Evolutionary conservation across 1,284 basidiomycete genomes (phyloP), one percentile per base, ranked within the genome.

Genomic region (Trametes polyzona): DNA sequence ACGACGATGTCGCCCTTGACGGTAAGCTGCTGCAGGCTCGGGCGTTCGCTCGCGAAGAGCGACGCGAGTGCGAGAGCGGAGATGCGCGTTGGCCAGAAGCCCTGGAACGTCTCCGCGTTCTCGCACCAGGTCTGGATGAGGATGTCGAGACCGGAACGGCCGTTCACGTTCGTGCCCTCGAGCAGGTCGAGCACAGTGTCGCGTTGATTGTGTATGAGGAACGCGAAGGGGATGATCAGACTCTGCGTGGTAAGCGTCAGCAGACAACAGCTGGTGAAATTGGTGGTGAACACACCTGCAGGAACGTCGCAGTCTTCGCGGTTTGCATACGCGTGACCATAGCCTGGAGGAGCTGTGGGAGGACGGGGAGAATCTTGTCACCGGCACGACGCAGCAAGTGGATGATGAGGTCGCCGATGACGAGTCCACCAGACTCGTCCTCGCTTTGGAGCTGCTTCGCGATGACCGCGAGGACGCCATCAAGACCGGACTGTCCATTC

Each of bases 1-100:
- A 96, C 81, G 44, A 98, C 87, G 56, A 97, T 83, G 70, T 98
- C 95, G n/a, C 96, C 96, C 68, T 94, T 93, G 36, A 98, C 96
- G 29, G 80, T 72, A 19, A 96, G 75, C 26, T 74, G 78, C 57
- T 67, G 67, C 61, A 98, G 68, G 57, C 82, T 84, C 9, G 85
- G 78, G 16, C 89, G 79, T 52, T 86, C 81, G 4, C 86, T 83
- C 0, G 78, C 75, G 66, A 95, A 90, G 37, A 99, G 78, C 62
- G 92, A 86, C 44, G 84, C 84, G 46, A 99, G 76, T 0, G 90
- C 96, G 47, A 98, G 77, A 21, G 86, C 88, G 71, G 92, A 93
- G 68, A 95, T 83, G 32, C 93, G 84, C 14, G 87, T 86, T 19
- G 93, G 88, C 95, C 95, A 98, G 73, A 90, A 94, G 32, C 96